Conservation (phyloP, 495 filamentous ascomycete species). For the Rostrohypoxylon terebratum region DNA sequence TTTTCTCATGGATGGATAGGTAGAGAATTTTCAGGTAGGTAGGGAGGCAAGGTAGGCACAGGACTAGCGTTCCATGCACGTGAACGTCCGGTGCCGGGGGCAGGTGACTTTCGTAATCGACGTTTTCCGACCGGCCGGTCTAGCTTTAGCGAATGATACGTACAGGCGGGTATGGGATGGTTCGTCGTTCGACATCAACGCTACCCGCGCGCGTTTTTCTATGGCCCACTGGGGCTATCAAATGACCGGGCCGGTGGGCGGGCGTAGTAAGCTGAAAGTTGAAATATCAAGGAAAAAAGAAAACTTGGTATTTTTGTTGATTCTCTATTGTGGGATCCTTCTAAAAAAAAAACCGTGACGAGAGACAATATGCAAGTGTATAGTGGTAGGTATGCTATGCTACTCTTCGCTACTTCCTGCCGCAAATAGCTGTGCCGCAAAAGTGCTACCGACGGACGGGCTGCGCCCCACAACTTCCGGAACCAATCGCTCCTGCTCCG, state of each 20-base stretch:
- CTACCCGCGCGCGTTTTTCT: not conserved
- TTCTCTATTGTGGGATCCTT: not conserved
- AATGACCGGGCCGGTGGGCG: not conserved
- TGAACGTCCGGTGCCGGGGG: not conserved
- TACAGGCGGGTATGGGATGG: not conserved
- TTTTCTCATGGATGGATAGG: not conserved
- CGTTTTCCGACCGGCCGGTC: not conserved
- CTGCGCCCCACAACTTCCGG: not conserved
- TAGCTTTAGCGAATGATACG: not conserved
- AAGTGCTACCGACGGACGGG: not conserved
- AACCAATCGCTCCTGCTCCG: not conserved
- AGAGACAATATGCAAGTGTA: not conserved
- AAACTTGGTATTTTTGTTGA: not conserved
- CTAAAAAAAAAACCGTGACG: not conserved
- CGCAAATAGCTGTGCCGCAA: too few relatives aligned
- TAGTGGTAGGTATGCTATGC: too few relatives aligned
- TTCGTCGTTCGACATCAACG: not conserved
- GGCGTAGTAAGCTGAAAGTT: not conserved
- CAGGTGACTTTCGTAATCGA: not conserved
- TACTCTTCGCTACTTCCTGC: constrained; percentile 3
- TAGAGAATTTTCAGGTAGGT: not conserved
- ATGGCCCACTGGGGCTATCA: not conserved
- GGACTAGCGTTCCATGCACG: too few relatives aligned
- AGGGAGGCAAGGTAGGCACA: too few relatives aligned
- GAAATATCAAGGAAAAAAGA: not conserved